These are phyloP conservation scores for Rhynchospora tenuis DNA, from an alignment of 176 grass and related monocot genomes.

Conservation along the genomic window DNA sequence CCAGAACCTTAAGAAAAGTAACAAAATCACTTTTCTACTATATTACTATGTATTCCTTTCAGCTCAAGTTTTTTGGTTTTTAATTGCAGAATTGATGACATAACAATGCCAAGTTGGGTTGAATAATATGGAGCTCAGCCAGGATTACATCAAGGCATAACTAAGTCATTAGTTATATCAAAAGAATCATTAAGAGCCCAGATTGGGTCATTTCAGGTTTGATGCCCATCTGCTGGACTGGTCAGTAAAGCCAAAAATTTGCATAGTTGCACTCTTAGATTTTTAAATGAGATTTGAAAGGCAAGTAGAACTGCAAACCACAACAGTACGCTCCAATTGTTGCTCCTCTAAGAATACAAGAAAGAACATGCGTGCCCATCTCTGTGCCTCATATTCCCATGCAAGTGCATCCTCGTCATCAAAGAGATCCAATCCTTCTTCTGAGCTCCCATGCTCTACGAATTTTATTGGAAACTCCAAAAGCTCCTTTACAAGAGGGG, in stretches of 20 bases:
- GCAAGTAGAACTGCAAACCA: slow-evolving; percentile 35
- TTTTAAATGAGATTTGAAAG: background rate
- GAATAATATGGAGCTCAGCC: background rate
- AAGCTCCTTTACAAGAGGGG: slow-evolving; percentile 57
- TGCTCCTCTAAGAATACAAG: slow-evolving; percentile 61
- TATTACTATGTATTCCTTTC: background rate
- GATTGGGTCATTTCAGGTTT: background rate
- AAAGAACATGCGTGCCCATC: slow-evolving; percentile 81
- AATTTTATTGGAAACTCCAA: slow-evolving; percentile 66
- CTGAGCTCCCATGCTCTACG: slow-evolving; percentile 34
- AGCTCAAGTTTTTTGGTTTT: background rate
- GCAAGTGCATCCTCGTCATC: slow-evolving; percentile 80
- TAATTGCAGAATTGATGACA: slow-evolving; percentile 1
- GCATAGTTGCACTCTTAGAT: background rate
- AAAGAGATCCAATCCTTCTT: slow-evolving; percentile 43
- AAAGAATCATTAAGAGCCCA: background rate
- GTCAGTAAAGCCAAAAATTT: background rate
- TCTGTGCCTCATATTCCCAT: slow-evolving; percentile 83
- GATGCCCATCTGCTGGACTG: background rate
- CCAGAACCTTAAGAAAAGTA: background rate
- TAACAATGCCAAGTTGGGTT: background rate
- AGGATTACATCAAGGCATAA: background rate
- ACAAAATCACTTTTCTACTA: background rate
- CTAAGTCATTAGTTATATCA: background rate
- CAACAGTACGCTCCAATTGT: slow-evolving; percentile 48